Conservation (phyloP, 108 stramenopile genomes). For the Nitzschia inconspicua region DNA sequence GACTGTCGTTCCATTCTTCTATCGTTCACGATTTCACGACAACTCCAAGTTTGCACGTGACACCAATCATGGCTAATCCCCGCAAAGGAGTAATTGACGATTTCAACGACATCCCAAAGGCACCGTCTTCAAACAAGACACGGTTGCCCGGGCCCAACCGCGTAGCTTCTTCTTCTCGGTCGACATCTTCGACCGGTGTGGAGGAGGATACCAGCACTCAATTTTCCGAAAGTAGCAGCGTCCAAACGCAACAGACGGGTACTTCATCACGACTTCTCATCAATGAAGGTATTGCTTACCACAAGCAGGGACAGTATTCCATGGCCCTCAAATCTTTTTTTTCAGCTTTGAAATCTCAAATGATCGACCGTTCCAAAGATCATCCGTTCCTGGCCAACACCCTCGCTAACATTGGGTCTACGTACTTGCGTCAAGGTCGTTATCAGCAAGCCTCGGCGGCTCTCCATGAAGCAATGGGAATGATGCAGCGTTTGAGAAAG, state of each 20-base stretch:
- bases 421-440: slow-evolving; percentile 18
- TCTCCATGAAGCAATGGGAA: slow-evolving; percentile 12
- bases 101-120: too few relatives aligned
- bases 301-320: slow-evolving; percentile 7
- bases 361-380: neutral
- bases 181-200: neutral
- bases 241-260: neutral
- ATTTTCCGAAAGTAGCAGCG: neutral
- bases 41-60: too few relatives aligned
- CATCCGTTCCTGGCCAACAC: slow-evolving; percentile 22
- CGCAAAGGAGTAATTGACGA: too few relatives aligned
- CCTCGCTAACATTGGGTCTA: slow-evolving; percentile 27
- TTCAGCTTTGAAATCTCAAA: slow-evolving; percentile 22
- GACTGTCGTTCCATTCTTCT: too few relatives aligned
- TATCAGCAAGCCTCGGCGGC: slow-evolving; percentile 11
- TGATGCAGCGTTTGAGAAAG: slow-evolving; percentile 9
- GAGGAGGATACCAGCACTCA: neutral
- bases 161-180: too few relatives aligned
- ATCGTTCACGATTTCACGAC: too few relatives aligned
- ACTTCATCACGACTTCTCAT: neutral
- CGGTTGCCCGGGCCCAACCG: too few relatives aligned
- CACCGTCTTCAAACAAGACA: too few relatives aligned
- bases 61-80: too few relatives aligned
- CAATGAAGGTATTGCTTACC: slow-evolving; percentile 10
- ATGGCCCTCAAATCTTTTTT: slow-evolving; percentile 26